These are phyloP conservation scores for Malus hybrid DNA, from an alignment of 331 rosid genomes.

Conservation along the genomic window DNA sequence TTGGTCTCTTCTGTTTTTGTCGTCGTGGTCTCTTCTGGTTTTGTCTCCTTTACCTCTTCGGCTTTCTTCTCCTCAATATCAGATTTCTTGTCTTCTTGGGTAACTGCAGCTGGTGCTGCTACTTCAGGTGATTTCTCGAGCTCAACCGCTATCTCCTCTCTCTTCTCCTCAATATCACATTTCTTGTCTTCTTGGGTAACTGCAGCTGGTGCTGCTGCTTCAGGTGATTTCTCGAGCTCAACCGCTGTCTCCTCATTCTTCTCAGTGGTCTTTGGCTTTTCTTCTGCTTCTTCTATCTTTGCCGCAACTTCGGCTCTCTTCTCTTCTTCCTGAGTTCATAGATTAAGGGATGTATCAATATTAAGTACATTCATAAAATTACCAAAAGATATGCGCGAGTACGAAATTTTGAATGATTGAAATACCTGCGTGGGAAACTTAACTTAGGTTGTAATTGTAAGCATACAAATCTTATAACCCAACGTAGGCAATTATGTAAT, in stretches of 20 bases:
- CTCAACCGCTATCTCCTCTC: too few species aligned
- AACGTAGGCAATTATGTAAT: not conserved
- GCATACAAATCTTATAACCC: not conserved
- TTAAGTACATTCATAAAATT: not conserved
- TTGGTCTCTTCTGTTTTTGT: not conserved
- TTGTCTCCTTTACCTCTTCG: not conserved
- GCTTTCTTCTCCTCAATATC: not conserved
- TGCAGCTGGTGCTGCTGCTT: not conserved
- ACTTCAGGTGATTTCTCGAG: too few species aligned
- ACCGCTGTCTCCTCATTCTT: not conserved
- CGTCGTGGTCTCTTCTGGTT: not conserved
- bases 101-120: too few species aligned
- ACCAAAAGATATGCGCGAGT: not conserved
- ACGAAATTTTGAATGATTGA: not conserved
- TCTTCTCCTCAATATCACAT: not conserved
- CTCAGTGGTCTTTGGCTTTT: not conserved
- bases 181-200: conserved; percentile 4
- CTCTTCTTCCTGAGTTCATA: conserved; percentile 7
- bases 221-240: not conserved
- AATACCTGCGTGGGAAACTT: not conserved
- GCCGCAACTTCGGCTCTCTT: not conserved
- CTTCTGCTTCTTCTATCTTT: conserved; percentile 2
- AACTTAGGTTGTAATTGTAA: not conserved
- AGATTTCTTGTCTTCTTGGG: too few species aligned
- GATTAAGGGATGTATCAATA: not conserved